Evolutionary conservation across 2,329 filamentous ascomycete species (phyloP).

Genomic region (Bipolaris oryzae): DNA sequence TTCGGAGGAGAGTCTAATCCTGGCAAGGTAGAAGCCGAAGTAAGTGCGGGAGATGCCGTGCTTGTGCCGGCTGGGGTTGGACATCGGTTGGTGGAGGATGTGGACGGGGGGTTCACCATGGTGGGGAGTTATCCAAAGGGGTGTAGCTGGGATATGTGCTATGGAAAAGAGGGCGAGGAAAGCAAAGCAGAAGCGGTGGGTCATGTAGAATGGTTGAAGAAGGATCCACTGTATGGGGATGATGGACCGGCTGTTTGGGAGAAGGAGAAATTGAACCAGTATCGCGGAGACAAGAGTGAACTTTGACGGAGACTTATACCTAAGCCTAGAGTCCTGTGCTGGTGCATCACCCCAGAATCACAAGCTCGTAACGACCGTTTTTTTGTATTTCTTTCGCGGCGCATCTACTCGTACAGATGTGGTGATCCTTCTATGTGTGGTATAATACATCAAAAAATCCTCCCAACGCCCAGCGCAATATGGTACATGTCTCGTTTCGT

Average conservation of each 20-base stretch:
- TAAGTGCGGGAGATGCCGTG: slow-evolving; percentile 67
- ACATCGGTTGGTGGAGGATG: slow-evolving; percentile 66
- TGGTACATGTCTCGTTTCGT: slow-evolving; percentile 3
- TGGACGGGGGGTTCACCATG: slow-evolving; percentile 65
- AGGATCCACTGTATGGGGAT: slow-evolving; percentile 59
- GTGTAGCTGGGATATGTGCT: slow-evolving; percentile 71
- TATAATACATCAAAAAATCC: slow-evolving; percentile 8
- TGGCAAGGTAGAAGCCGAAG: slow-evolving; percentile 59
- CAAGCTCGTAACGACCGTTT: neutral
- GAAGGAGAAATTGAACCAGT: slow-evolving; percentile 23
- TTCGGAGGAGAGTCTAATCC: slow-evolving; percentile 71
- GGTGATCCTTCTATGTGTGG: slow-evolving; percentile 6
- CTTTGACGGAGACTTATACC: neutral
- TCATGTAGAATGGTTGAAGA: slow-evolving; percentile 62
- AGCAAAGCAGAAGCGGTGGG: slow-evolving; percentile 57
- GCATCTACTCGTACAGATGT: slow-evolving; percentile 12
- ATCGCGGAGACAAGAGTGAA: slow-evolving; percentile 6
- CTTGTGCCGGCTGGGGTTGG: slow-evolving; percentile 70
- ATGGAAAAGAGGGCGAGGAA: slow-evolving; percentile 65
- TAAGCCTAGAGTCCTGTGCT: neutral
- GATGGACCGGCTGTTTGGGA: slow-evolving; percentile 35
- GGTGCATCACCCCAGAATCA: neutral
- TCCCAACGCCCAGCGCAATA: slow-evolving; percentile 12
- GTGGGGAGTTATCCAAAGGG: slow-evolving; percentile 68
- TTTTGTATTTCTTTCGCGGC: slow-evolving; percentile 3